Evolutionary conservation across 2,329 filamentous ascomycete species (phyloP), one percentile per base, ranked within the genome.

Genomic region (Ophiostoma sp.): DNA sequence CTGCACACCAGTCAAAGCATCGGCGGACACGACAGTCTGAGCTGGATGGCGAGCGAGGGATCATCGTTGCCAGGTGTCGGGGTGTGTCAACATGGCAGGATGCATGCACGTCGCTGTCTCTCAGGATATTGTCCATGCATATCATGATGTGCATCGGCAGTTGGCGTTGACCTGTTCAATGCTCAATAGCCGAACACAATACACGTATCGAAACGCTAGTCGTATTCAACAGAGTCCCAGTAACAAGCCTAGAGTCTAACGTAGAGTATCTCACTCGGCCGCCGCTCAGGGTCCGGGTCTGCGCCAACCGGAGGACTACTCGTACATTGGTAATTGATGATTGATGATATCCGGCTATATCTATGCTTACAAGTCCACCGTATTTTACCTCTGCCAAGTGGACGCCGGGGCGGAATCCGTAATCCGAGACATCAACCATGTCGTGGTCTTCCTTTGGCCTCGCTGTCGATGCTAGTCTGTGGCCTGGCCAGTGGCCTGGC

Each of bases 271-370:
- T 55, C 49, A 55, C 49, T 55, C 49, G 27, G 27, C 27, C 27
- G 49, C n/a, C 7, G 49, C 49, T 27, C 49, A 55, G 49, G 49
- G 49, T 55, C 49, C 49, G 49, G 49, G 49, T 27, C 49, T n/a
- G 49, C n/a, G 49, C 49, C 49, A n/a, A 18, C 9, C 49, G n/a
- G 49, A 55, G 8, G 49, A 7, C 18, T 18, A 27, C 18, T 55
- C 49, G 7, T 9, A 55, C 11, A n/a, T 36, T 27, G 49, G 27
- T 27, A 27, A 27, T 27, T 27, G 27, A 27, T 27, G 27, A 27
- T 27, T 27, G 27, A 27, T 27, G 27, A 27, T 27, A 27, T 27
- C 27, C 27, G 2, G 1, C 1, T 27, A 27, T 27, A 27, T 27
- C 27, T 27, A 27, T 27, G 27, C 27, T 27, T 27, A 45, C 42